Evolutionary conservation across 1,284 basidiomycete species (phyloP), one percentile per base, ranked within the genome.

Genomic region (Marasmius fiardii): DNA sequence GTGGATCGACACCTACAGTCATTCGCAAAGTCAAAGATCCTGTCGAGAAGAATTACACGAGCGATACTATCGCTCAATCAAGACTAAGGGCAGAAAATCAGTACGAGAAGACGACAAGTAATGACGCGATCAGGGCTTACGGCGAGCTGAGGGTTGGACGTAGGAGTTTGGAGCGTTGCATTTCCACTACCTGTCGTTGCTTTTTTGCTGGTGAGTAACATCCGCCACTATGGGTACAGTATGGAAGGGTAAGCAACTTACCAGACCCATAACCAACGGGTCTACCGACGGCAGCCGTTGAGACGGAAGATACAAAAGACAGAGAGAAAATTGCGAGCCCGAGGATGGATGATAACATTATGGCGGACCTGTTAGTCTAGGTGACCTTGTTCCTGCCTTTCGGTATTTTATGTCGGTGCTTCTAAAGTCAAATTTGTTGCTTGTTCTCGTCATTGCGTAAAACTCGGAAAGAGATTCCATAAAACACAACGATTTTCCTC

Each of bases 121-220:
- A n/a, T 12, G 26, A 51, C 8, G n/a, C 7, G 18, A 23, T 2
- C 2, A 41, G 26, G 20, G 41, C 33, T 5, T 52, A 52, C 51
- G 16, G 39, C 35, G 14, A 53, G 51, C 16, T 53, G 21, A 8
- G 18, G 14, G 24, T 43, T 43, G 39, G 67, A 68, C 1, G 65
- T 61, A 12, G 72, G 72, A 37, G 64, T 63, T 4, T 65, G 60
- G 0, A 67, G 61, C 2, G 67, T 57, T n/a, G 67, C 65, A 34
- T 55, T 65, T 8, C 72, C 71, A 26, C 71, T 71, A 10, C 72
- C 72, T 7, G 67, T 70, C 20, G 68, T 70, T 1, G 61, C 67
- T 53, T 6, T 43, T 43, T 41, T 7, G 18, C 33, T 18, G 20
- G 4, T 51, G 28, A 52, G 37, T 18, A 26, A 26, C 21, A 14